Base-by-base conservation (phyloP, 83 land plant species). In the Thuja plicata region DNA sequence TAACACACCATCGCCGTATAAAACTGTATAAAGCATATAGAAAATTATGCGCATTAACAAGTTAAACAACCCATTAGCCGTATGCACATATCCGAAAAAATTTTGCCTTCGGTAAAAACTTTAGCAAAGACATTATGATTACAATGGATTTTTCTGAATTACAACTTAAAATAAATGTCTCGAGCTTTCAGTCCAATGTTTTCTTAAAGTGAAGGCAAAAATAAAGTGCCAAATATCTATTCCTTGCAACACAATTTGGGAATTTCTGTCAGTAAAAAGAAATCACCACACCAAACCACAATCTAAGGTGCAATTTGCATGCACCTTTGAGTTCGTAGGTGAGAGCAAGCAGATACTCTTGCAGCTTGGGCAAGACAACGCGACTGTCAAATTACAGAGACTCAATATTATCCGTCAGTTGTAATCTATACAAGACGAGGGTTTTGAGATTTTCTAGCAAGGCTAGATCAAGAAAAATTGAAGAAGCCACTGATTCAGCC, bases 251-350 rank as follows among this genome's bases (percentile, higher is more conserved):
- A 73, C 2, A 73, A 73, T 30, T 73, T 32, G 35, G 35, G 13
- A 73, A 45, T 21, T 41, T 43, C 50, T 8, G 13, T 41, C 27
- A 24, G 21, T 45, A 7, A 81, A 45, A 52, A 41, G 50, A 9
- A 41, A 60, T 77, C 17, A 19, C 8, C 84, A 76, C 38, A 34
- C 35, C 43, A 8, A 48, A 52, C 10, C 83, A 54, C 19, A 57
- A 77, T 35, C 34, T 16, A n/a, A 30, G 57, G 84, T n/a, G 12
- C 48, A 77, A 74, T 88, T 77, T 16, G 2, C 8, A 45, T 7
- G 50, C 78, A 92, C 94, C 92, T 88, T 84, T 38, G 1, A 93
- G 89, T 73, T 88, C 86, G 66, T 93, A 92, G 52, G 94, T 91
- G 54, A 91, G 84, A 73, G 92, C 91, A 30, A 70, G 19, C 87